Evolutionary conservation across 331 rosid genomes (phyloP).

Genomic region (Phaseolus coccineus): DNA sequence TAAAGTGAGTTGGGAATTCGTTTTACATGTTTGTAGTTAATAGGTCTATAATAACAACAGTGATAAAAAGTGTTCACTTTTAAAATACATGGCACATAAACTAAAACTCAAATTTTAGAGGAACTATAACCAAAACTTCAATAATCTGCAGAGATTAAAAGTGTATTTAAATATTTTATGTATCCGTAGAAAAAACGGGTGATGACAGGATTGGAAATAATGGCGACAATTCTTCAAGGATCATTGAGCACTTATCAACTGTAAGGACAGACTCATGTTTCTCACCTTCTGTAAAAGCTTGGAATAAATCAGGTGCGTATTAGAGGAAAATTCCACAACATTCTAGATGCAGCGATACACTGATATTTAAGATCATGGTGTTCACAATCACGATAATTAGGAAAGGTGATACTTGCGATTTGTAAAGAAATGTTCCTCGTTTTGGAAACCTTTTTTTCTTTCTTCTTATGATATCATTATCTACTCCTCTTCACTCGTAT

Average conservation of each 20-base stretch:
- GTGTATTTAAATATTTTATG: background rate
- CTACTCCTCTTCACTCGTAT: constrained; percentile 2
- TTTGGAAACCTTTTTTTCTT: constrained; percentile 10
- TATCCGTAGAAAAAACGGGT: constrained; percentile 53
- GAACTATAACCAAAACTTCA: background rate
- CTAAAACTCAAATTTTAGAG: background rate
- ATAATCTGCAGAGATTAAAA: background rate
- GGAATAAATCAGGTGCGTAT: constrained; percentile 62
- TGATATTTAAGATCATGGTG: constrained; percentile 10
- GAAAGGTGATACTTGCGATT: constrained; percentile 22
- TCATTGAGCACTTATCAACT: constrained; percentile 46
- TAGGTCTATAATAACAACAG: constrained; percentile 5
- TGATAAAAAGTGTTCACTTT: background rate
- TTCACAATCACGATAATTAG: constrained; percentile 16
- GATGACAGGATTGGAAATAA: constrained; percentile 36
- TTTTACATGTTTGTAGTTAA: background rate
- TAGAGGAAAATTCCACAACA: constrained; percentile 21
- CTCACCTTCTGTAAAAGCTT: constrained; percentile 46
- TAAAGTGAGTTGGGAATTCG: constrained; percentile 7
- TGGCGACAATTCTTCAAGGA: constrained; percentile 45
- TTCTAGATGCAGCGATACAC: background rate
- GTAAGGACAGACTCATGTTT: constrained; percentile 42
- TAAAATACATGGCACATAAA: background rate
- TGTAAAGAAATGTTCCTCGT: constrained; percentile 10
- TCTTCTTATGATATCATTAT: constrained; percentile 16